Conservation (phyloP, 2,329 filamentous ascomycete species). For the Blastomyces percursus region DNA sequence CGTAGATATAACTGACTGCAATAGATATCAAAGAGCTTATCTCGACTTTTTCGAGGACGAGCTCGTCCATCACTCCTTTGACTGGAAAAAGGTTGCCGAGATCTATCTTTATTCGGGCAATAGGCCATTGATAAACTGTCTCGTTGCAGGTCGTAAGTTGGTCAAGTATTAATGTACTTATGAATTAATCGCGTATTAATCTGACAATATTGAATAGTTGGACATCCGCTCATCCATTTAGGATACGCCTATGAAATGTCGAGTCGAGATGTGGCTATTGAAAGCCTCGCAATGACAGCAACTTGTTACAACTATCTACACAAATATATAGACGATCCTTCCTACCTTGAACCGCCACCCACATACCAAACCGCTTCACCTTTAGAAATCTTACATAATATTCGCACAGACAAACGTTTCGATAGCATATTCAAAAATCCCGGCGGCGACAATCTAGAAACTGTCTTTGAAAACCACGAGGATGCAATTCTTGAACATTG, state of each 20-base stretch:
- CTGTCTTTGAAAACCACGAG: conserved; percentile 59
- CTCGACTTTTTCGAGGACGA: conserved; percentile 95
- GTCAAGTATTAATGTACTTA: conserved; percentile 11
- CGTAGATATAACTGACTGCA: background rate
- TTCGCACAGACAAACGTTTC: conserved; percentile 59
- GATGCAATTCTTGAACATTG: conserved; percentile 71
- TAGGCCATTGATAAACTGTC: conserved; percentile 66
- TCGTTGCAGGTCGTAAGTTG: conserved; percentile 64
- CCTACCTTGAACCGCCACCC: conserved; percentile 51
- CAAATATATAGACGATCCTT: conserved; percentile 58
- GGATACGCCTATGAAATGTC: conserved; percentile 88
- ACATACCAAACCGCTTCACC: conserved; percentile 51
- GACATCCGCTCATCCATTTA: conserved; percentile 85
- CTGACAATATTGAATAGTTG: conserved; percentile 45
- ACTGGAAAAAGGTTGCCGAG: conserved; percentile 68
- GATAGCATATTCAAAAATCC: conserved; percentile 52
- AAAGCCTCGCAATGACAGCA: conserved; percentile 62
- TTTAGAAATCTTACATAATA: conserved; percentile 58
- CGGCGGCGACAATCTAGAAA: conserved; percentile 52
- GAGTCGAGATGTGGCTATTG: conserved; percentile 75
- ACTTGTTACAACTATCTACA: conserved; percentile 48
- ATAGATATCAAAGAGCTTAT: conserved; percentile 73
- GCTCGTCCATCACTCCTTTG: conserved; percentile 62
- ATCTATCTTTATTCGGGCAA: conserved; percentile 60
- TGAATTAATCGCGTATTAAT: background rate